These are phyloP conservation scores for Tricholoma sp. DNA, from an alignment of 768 basidiomycete species.

Conservation along the genomic window DNA sequence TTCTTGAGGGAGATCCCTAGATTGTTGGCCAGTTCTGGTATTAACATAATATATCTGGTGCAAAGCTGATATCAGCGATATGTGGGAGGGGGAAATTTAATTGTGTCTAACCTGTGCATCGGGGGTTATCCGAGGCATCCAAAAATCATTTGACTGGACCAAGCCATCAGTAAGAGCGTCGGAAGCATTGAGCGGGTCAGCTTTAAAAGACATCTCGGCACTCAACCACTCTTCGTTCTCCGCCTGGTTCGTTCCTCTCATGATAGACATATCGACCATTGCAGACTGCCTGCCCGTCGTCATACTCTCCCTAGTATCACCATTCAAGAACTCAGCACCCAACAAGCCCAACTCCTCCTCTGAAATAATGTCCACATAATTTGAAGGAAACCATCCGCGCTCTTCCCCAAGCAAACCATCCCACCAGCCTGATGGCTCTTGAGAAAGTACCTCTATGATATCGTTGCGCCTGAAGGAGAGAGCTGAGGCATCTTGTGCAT, in stretches of 20 bases:
- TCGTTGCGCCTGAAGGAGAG: constrained; percentile 85
- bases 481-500: constrained; percentile 82
- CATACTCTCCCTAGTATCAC: constrained; percentile 21
- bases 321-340: constrained; percentile 40
- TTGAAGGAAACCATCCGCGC: constrained; percentile 96
- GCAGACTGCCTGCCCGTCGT: constrained; percentile 23
- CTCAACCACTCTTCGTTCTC: constrained; percentile 59
- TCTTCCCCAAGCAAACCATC: constrained; percentile 87
- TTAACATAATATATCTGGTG: constrained; percentile 92
- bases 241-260: constrained; percentile 31
- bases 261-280: constrained; percentile 45
- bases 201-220: constrained; percentile 34
- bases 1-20: constrained; percentile 80
- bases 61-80: not conserved
- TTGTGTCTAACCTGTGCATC: constrained; percentile 69
- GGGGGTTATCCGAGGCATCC: constrained; percentile 82
- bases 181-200: constrained; percentile 27
- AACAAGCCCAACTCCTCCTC: constrained; percentile 69
- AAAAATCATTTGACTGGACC: constrained; percentile 68
- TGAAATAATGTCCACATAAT: constrained; percentile 79
- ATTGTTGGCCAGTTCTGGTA: constrained; percentile 77
- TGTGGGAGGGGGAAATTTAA: not conserved
- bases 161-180: constrained; percentile 24
- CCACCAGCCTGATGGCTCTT: constrained; percentile 97
- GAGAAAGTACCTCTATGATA: constrained; percentile 89